Percentiles rank a stretch among this genome's conserved stretches.
These are phyloP conservation scores for Melanopsichium pennsylvanicum DNA, from an alignment of 1,284 basidiomycete genomes.

Conservation along the genomic window DNA sequence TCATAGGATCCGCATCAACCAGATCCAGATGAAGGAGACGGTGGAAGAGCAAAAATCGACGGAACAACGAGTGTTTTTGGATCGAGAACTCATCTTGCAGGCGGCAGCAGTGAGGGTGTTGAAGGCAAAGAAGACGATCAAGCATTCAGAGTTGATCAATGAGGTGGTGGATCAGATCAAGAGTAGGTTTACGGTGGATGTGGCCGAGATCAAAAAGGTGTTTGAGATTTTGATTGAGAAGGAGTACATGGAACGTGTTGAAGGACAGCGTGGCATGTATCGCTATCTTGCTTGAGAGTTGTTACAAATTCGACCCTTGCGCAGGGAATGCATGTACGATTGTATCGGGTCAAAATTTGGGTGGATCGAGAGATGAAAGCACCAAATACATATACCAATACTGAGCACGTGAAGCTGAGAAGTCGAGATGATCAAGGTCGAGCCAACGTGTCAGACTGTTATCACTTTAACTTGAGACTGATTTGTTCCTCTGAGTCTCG, in stretches of 20 bases:
- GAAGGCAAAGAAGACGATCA: slow-evolving; percentile 62
- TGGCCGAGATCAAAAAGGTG: slow-evolving; percentile 63
- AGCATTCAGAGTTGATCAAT: slow-evolving; percentile 56
- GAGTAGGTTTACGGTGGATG: slow-evolving; percentile 56
- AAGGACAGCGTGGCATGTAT: slow-evolving; percentile 59
- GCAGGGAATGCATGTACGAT: too few relatives aligned
- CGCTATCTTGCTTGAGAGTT: slow-evolving; percentile 61
- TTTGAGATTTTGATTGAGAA: slow-evolving; percentile 64
- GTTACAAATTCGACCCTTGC: too few relatives aligned
- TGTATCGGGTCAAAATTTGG: too few relatives aligned
- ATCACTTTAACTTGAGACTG: too few relatives aligned
- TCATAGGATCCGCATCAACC: slow-evolving; percentile 88
- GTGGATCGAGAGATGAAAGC: neutral
- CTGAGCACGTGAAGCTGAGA: too few relatives aligned
- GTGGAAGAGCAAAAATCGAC: slow-evolving; percentile 87
- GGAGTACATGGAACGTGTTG: slow-evolving; percentile 63
- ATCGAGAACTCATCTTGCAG: slow-evolving; percentile 85
- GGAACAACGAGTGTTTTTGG: slow-evolving; percentile 82
- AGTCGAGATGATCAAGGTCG: too few relatives aligned
- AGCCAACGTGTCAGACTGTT: too few relatives aligned
- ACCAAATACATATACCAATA: too few relatives aligned
- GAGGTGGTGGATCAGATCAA: slow-evolving; percentile 62
- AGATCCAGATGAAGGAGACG: slow-evolving; percentile 91
- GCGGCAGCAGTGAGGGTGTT: slow-evolving; percentile 76
- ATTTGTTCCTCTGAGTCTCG: too few relatives aligned